Percentiles rank a stretch among this genome's conserved stretches.
Conservation (phyloP, 345 rosid species). For the Citrus glauca region DNA sequence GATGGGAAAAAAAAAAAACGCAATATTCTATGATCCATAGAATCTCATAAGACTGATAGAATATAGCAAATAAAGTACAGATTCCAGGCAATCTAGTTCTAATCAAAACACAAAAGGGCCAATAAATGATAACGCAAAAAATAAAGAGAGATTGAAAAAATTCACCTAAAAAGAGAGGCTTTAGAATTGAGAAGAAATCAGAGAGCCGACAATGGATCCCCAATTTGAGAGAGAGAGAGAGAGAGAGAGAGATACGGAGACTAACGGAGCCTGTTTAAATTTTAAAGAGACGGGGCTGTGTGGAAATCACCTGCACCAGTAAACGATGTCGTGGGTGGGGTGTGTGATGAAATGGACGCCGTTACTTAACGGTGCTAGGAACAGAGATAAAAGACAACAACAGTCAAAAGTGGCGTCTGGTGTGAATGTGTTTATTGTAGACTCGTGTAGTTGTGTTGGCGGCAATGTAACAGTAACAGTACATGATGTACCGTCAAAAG, state of each 20-base stretch:
- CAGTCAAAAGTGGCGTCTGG: constrained; percentile 40
- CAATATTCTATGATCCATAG: constrained; percentile 21
- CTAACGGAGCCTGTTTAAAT: constrained; percentile 29
- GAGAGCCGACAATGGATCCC: constrained; percentile 34
- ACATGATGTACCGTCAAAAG: neutral
- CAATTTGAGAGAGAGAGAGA: constrained; percentile 14
- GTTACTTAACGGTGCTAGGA: constrained; percentile 36
- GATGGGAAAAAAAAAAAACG: neutral
- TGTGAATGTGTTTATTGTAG: too few relatives aligned
- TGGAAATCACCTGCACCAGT: constrained; percentile 18
- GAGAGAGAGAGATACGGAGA: constrained; percentile 15
- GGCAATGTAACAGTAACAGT: neutral
- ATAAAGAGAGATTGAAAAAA: constrained; percentile 9
- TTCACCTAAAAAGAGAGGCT: constrained; percentile 37
- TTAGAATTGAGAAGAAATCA: constrained; percentile 32
- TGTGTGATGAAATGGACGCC: constrained; percentile 6
- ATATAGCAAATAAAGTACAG: constrained; percentile 18
- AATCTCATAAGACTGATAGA: constrained; percentile 15
- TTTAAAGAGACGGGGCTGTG: constrained; percentile 36
- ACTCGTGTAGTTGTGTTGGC: too few relatives aligned
- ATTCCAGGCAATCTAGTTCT: constrained; percentile 27
- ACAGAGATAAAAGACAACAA: neutral
- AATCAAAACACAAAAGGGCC: constrained; percentile 1
- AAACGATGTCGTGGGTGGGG: constrained; percentile 21
- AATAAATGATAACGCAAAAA: neutral